phyloP scores from a whole-genome alignment of 768 basidiomycete genomes.

The Naematelia aurantialba region DNA sequence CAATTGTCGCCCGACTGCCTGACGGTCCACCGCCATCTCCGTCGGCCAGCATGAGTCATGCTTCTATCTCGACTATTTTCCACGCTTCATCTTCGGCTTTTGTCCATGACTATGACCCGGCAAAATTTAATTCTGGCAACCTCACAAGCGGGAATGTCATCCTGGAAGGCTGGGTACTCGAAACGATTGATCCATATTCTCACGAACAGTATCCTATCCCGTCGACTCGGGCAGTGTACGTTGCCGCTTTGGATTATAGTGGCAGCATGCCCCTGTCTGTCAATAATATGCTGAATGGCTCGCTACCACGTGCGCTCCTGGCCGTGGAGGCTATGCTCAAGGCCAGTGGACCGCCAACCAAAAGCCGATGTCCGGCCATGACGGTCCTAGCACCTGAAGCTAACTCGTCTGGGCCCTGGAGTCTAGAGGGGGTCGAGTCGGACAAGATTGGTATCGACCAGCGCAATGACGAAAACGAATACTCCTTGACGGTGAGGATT shows the following conservation, averaged over 20 bases:
- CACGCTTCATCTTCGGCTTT: conserved; percentile 70
- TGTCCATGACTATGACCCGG: conserved; percentile 24
- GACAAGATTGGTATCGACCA: conserved; percentile 28
- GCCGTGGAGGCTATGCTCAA: conserved; percentile 72
- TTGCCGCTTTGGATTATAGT: conserved; percentile 79
- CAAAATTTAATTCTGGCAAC: conserved; percentile 70
- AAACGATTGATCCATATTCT: conserved; percentile 93
- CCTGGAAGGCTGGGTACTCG: conserved; percentile 91
- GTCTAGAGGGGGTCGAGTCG: conserved; percentile 32
- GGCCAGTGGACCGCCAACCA: conserved; percentile 62
- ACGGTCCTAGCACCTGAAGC: conserved; percentile 50
- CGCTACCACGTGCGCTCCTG: conserved; percentile 67
- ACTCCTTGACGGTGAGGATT: conserved; percentile 32
- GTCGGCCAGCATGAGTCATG: conserved; percentile 28
- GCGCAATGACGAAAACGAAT: conserved; percentile 31
- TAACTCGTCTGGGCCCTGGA: conserved; percentile 35
- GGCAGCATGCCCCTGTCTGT: conserved; percentile 79
- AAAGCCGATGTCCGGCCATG: conserved; percentile 65
- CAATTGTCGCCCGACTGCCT: conserved; percentile 59
- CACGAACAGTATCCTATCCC: conserved; percentile 92
- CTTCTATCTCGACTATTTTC: conserved; percentile 64
- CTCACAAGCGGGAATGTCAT: conserved; percentile 76
- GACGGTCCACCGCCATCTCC: conserved; percentile 48
- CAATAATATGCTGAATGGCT: conserved; percentile 78
- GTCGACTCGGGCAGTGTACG: conserved; percentile 78